phyloP scores from a whole-genome alignment of 1,284 basidiomycete species.

The Microbotryum silenes-acaulis region DNA sequence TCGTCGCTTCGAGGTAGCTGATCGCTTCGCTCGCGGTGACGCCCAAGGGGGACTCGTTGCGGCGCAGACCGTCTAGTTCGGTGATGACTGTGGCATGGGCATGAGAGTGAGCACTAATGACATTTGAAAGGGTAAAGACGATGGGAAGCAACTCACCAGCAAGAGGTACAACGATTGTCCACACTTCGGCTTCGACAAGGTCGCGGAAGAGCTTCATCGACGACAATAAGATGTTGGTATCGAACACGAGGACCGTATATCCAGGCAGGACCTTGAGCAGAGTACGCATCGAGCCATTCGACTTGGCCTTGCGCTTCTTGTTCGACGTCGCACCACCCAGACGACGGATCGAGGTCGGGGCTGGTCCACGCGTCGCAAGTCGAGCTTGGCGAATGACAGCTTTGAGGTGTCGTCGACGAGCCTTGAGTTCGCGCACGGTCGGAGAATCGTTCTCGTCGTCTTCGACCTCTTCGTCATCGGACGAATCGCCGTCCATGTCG shows the following conservation, averaged over 20 bases:
- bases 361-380: slow-evolving; percentile 2
- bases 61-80: slow-evolving; percentile 82
- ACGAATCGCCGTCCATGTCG: slow-evolving; percentile 25
- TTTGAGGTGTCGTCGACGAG: slow-evolving; percentile 42
- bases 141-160: slow-evolving; percentile 44
- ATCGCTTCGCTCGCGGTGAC: slow-evolving; percentile 59
- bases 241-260: slow-evolving; percentile 82
- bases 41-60: slow-evolving; percentile 47
- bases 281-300: slow-evolving; percentile 38
- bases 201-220: slow-evolving; percentile 63
- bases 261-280: slow-evolving; percentile 62
- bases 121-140: too few species aligned
- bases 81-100: slow-evolving; percentile 58
- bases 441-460: slow-evolving; percentile 25
- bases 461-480: slow-evolving; percentile 38
- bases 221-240: slow-evolving; percentile 87
- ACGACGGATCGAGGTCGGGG: neutral
- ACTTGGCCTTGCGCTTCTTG: slow-evolving; percentile 20
- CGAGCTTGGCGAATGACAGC: slow-evolving; percentile 37
- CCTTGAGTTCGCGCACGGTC: slow-evolving; percentile 32
- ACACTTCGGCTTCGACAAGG: slow-evolving; percentile 69
- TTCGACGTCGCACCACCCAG: slow-evolving; percentile 21
- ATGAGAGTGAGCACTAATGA: too few species aligned
- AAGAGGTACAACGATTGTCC: slow-evolving; percentile 85
- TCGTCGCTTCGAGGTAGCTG: slow-evolving; percentile 60